Conservation (phyloP, 805 yeast genomes). For the Candida easanensis region DNA sequence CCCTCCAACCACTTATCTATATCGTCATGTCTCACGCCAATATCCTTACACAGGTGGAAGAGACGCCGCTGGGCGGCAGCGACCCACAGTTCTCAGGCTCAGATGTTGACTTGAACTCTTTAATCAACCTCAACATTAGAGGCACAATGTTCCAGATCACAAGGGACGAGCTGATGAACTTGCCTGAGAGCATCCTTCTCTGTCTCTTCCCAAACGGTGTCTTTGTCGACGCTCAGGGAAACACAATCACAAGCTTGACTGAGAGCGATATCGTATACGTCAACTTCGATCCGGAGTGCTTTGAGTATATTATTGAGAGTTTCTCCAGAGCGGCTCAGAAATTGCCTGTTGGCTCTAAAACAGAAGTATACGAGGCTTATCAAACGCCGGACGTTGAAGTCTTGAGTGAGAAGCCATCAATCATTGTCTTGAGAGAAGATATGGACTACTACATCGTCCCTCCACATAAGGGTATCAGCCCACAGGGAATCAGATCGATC, state of each 20-base stretch:
- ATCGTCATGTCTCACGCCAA: constrained; percentile 26
- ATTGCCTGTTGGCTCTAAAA: constrained; percentile 39
- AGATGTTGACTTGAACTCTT: constrained; percentile 48
- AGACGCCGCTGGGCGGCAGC: constrained; percentile 37
- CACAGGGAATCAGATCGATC: constrained; percentile 60
- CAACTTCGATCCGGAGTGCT: constrained; percentile 83
- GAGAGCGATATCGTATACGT: constrained; percentile 79
- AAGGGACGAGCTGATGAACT: constrained; percentile 83
- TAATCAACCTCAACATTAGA: constrained; percentile 74
- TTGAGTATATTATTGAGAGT: constrained; percentile 73
- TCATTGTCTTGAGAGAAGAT: constrained; percentile 90
- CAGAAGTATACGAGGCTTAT: constrained; percentile 34
- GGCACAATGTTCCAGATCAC: constrained; percentile 74
- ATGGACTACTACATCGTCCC: constrained; percentile 91
- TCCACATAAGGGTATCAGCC: constrained; percentile 52
- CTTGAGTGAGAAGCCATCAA: constrained; percentile 77
- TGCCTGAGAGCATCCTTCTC: constrained; percentile 86
- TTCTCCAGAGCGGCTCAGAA: constrained; percentile 71
- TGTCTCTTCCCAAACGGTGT: constrained; percentile 92
- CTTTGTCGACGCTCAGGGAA: constrained; percentile 72
- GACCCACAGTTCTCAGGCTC: constrained; percentile 25
- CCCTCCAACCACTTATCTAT: neutral
- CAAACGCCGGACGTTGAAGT: constrained; percentile 57
- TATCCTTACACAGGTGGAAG: constrained; percentile 72
- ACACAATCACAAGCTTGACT: constrained; percentile 72